Base-by-base conservation (phyloP, 495 filamentous ascomycete genomes). In the Lasiosphaeria ovina region DNA sequence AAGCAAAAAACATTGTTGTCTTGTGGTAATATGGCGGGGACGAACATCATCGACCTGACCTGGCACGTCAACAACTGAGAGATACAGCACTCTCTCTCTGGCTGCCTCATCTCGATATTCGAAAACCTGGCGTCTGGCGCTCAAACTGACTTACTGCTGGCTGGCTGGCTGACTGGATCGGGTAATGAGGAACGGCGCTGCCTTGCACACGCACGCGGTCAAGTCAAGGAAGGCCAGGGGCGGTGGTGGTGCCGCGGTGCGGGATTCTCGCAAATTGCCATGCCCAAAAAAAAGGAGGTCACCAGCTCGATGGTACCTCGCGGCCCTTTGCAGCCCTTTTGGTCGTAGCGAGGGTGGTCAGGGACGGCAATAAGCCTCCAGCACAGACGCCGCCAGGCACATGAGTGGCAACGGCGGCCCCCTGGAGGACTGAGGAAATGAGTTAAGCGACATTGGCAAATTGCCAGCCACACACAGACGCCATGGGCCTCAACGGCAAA, bases 381-480 rank as follows among this genome's bases (percentile, higher is more conserved):
- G 7, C 14, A 58, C 52, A 14, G 42, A 24, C 63, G 12, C 44
- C 5, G 16, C 44, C 12, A 47, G 55, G 49, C 48, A 42, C 54
- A 55, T 65, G 63, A 66, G 61, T 66, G 68, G 66, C 58, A 61
- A 58, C 51, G 35, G 45, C 55, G 34, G 49, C 60, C 33, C 12
- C 9, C 32, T 51, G 49, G 49, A 51, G n/a, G 24, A 10, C 11
- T 57, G 50, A 59, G 69, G 69, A 74, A 72, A 75, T 73, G 65
- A 71, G 63, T 58, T 71, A 75, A 75, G 69, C 73, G 73, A 75
- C 60, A 75, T 75, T 71, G 68, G 61, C 65, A 69, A 57, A 62
- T 57, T 57, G 31, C 32, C 42, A 48, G 55, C 42, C 53, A 44
- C 53, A 17, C 50, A 53, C n/a, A 32, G 9, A 32, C 36, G 32